Evolutionary conservation across 2,329 filamentous ascomycete species (phyloP).

Genomic region (Parascedosporium putredinis): DNA sequence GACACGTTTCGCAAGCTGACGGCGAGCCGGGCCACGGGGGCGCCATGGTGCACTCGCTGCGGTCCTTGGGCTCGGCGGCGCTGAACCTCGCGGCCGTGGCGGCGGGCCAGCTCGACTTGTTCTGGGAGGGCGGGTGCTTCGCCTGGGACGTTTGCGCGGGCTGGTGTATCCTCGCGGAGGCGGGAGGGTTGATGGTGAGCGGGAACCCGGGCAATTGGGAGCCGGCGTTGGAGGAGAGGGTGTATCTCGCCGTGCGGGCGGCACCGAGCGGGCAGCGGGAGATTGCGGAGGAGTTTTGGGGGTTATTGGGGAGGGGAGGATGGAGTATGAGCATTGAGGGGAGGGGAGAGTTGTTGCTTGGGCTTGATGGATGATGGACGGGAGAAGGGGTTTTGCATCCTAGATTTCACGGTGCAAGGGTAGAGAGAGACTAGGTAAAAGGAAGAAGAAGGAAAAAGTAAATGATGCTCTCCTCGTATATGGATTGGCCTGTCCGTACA

Average conservation of each 20-base stretch:
- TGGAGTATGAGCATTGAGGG: slow-evolving; percentile 31
- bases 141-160: slow-evolving; percentile 79
- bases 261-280: slow-evolving; percentile 49
- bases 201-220: slow-evolving; percentile 66
- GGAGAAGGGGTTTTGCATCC: not conserved
- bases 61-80: slow-evolving; percentile 63
- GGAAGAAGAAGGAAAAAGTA: too few relatives aligned
- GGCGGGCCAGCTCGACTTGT: slow-evolving; percentile 59
- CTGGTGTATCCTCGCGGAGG: slow-evolving; percentile 66
- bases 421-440: too few relatives aligned
- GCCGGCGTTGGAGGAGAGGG: slow-evolving; percentile 45
- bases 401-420: not conserved
- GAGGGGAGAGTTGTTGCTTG: not conserved
- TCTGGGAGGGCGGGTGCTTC: slow-evolving; percentile 79
- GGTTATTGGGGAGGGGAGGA: slow-evolving; percentile 41
- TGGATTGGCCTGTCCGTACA: too few relatives aligned
- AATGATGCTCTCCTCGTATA: too few relatives aligned
- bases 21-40: slow-evolving; percentile 49
- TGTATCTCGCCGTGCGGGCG: slow-evolving; percentile 53
- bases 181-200: slow-evolving; percentile 61
- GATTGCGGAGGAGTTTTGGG: slow-evolving; percentile 56
- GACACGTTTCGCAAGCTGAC: slow-evolving; percentile 54
- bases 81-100: slow-evolving; percentile 66
- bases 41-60: slow-evolving; percentile 65
- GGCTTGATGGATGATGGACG: not conserved